A percentile compares a stretch with the other conserved stretches of the same genome.
Evolutionary conservation across 73 alveolate genomes (phyloP).

Genomic region (Symbiodinium pilosum): DNA sequence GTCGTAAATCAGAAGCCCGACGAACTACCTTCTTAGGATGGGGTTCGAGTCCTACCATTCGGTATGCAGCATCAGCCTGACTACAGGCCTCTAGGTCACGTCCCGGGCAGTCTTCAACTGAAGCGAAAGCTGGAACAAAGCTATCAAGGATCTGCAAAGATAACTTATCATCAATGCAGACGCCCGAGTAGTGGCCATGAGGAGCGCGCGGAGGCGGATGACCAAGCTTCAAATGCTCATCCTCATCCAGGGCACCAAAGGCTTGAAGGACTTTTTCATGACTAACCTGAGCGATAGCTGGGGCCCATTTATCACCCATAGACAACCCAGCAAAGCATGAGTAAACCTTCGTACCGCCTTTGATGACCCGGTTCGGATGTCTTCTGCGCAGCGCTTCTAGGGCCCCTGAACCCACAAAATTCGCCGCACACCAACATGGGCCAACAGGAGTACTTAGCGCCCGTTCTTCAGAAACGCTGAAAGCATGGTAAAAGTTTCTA

Average conservation of each 20-base stretch:
- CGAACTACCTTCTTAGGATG: constrained; percentile 16
- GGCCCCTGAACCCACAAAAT: not conserved
- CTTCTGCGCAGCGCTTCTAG: not conserved
- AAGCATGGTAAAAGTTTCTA: no score
- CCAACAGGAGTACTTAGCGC: not conserved
- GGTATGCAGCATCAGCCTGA: not conserved
- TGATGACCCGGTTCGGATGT: not conserved
- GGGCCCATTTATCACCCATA: constrained; percentile 39
- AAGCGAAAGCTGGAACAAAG: not conserved
- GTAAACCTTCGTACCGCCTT: not conserved
- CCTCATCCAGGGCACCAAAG: not conserved
- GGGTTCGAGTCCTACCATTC: not conserved
- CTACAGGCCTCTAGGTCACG: not conserved
- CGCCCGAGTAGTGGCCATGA: not conserved
- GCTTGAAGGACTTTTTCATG: not conserved
- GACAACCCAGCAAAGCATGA: not conserved
- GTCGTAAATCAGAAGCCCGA: not conserved
- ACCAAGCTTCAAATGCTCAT: not conserved
- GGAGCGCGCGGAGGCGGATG: not conserved
- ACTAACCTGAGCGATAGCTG: not conserved
- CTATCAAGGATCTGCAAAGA: not conserved
- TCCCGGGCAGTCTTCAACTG: not conserved
- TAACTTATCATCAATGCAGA: not conserved
- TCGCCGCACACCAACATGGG: not conserved
- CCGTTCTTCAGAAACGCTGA: no score